Base-by-base conservation (phyloP, 2,329 filamentous ascomycete species). In the Graphiopsis chlorocephala region DNA sequence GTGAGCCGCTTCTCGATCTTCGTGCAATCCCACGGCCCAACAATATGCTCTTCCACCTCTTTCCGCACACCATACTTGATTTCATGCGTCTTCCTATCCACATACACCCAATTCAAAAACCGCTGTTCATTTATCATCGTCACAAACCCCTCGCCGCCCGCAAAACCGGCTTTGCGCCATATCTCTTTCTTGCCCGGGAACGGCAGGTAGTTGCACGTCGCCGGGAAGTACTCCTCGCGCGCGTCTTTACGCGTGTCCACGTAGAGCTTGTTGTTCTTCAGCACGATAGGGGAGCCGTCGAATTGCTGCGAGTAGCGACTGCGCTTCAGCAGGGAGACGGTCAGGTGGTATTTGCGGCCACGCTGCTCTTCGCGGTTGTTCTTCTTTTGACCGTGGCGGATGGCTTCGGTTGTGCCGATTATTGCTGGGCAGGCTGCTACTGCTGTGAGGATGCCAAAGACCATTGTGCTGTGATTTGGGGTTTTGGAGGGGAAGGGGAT, bases 391-490 rank as follows among this genome's bases (percentile, higher is more conserved):
- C 74, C 74, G 47, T 72, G 69, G 3, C 72, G 68, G 25, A 77
- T 67, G 28, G 73, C 75, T 68, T 76, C 75, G 28, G 73, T 76
- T 2, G 75, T 77, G 52, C 74, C 75, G 35, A 76, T 69, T 63
- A 76, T 76, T 4, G 74, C 74, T 23, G 75, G 74, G 52, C 66
- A 69, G 35, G 73, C 74, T 38, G 71, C 73, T 15, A 76, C 70
- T 5, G 74, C 73, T 10, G 74, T 70, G 20, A 76, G 55, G 50
- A 75, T 73, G 15, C 72, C 72, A 29, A 75, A 66, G 31, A 75
- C 71, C 73, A 75, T 75, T 5, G n/a, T 61, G 35, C 14, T 12
- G 17, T 38, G 45, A n/a, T 45, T 20, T 8, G 4, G 7, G 38
- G 31, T 48, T 35, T n/a, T 45, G 33, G 10, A 38, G 45, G 28